Evolutionary conservation across 306 rosid species (phyloP), one percentile per base, ranked within the genome.

Genomic region (Mimosa bimucronata): DNA sequence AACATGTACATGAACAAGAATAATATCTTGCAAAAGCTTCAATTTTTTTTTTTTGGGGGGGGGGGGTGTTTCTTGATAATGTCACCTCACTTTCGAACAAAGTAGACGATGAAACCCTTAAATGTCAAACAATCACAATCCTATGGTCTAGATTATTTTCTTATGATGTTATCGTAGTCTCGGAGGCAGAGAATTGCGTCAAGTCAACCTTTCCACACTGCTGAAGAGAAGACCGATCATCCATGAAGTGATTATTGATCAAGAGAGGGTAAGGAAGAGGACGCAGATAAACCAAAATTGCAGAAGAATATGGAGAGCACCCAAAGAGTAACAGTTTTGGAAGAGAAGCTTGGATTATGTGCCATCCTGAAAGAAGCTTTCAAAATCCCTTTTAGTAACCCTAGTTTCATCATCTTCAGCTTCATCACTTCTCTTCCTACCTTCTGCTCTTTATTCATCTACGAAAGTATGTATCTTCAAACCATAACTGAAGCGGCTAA

Each of bases 391-490:
- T 62, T 2, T 7, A 50, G 48, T 55, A 73, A 80, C 13, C 83
- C 67, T 50, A 64, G 26, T 7, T 80, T 80, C 58, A 64, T 80
- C 6, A 64, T 80, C 74, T 80, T 73, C 74, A 73, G 46, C 37
- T 73, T 9, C 74, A 53, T 80, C 25, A 65, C 34, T 37, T 80
- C 58, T 8, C 79, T 80, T 64, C 83, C 79, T 10, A 14, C 50
- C 58, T 65, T 73, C 18, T 80, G 7, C 45, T 80, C 79, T 28
- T 65, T 65, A 19, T 62, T 50, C 68, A 37, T 73, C 23, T 80
- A 73, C 45, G 83, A 80, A 25, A 50, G 8, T 4, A 15, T 65
- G 16, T 80, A 34, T 28, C 62, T 38, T 28, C 67, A 73, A 52
- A 80, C 74, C 31, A 21, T 73, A 37, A 34, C 34, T 4, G 46